Conservation (phyloP, 176 grass and related monocot genomes). For the Musa itinerans region DNA sequence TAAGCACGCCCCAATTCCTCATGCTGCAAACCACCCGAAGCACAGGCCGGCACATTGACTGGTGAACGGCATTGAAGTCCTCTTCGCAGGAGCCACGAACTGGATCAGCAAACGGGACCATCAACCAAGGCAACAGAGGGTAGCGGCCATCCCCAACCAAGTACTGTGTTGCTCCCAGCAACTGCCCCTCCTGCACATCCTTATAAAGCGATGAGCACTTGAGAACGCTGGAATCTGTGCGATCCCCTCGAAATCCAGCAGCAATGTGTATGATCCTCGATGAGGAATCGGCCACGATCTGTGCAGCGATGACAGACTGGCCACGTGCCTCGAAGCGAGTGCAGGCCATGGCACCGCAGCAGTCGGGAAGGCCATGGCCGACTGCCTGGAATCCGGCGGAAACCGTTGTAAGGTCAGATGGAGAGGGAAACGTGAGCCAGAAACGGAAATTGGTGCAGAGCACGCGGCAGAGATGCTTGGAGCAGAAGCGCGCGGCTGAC, state of each 20-base stretch:
- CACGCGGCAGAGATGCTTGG: conserved; percentile 54
- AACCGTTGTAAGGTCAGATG: neutral
- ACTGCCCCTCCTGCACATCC: conserved; percentile 38
- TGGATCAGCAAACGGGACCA: conserved; percentile 37
- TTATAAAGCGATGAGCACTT: conserved; percentile 43
- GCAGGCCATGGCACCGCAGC: conserved; percentile 60
- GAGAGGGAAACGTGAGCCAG: conserved; percentile 62
- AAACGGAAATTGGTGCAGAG: conserved; percentile 78
- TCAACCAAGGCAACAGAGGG: conserved; percentile 65
- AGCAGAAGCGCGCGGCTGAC: conserved; percentile 41
- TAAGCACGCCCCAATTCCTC: conserved; percentile 56
- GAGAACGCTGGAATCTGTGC: conserved; percentile 43
- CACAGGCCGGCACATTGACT: conserved; percentile 38
- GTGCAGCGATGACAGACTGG: conserved; percentile 27
- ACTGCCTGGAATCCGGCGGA: conserved; percentile 14
- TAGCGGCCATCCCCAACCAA: conserved; percentile 39
- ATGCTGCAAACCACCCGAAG: conserved; percentile 41
- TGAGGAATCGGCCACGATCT: conserved; percentile 58
- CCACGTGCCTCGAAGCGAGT: conserved; percentile 32
- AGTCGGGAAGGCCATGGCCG: conserved; percentile 28
- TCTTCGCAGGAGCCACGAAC: conserved; percentile 20
- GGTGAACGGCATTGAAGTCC: conserved; percentile 44
- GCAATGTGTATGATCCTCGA: conserved; percentile 41
- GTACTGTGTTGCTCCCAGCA: conserved; percentile 44
- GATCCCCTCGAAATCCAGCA: conserved; percentile 56